phyloP scores from a whole-genome alignment of 2,329 filamentous ascomycete species.

The Sordariomycetes sp. region DNA sequence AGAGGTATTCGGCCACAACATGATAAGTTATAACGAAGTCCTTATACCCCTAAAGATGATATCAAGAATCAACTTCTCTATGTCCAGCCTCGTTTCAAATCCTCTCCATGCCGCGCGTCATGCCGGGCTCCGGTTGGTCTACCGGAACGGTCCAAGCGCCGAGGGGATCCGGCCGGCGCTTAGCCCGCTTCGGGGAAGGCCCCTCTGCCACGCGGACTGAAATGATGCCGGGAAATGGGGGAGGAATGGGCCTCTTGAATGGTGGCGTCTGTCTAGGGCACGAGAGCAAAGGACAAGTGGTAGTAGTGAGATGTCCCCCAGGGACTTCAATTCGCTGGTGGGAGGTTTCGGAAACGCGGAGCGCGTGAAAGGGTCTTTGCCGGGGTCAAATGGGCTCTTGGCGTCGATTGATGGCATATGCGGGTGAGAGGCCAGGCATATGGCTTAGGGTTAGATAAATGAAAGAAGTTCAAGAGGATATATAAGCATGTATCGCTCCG shows the following conservation, averaged over 20 bases:
- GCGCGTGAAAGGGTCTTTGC: background rate
- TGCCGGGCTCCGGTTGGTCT: background rate
- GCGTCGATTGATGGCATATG: background rate
- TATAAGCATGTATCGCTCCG: no score
- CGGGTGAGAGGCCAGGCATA: background rate
- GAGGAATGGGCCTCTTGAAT: background rate
- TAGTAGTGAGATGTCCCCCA: background rate
- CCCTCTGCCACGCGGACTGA: background rate
- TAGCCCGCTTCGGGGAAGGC: background rate
- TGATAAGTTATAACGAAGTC: no score
- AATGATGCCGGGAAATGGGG: background rate
- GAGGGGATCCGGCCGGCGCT: background rate
- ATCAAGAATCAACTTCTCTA: no score
- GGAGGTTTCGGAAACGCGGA: background rate
- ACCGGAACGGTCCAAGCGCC: background rate
- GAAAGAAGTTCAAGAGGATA: no score
- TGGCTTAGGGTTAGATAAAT: background rate
- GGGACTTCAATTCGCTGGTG: background rate
- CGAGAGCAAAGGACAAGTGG: background rate
- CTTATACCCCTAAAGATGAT: no score
- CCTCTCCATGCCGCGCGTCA: background rate
- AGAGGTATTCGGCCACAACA: no score
- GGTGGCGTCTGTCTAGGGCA: background rate
- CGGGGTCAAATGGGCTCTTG: background rate
- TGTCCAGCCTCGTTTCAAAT: background rate